A percentile compares a stretch with the other conserved stretches of the same genome.
phyloP scores from a whole-genome alignment of 352 stramenopile species.

The Elongisporangium anandrum region DNA sequence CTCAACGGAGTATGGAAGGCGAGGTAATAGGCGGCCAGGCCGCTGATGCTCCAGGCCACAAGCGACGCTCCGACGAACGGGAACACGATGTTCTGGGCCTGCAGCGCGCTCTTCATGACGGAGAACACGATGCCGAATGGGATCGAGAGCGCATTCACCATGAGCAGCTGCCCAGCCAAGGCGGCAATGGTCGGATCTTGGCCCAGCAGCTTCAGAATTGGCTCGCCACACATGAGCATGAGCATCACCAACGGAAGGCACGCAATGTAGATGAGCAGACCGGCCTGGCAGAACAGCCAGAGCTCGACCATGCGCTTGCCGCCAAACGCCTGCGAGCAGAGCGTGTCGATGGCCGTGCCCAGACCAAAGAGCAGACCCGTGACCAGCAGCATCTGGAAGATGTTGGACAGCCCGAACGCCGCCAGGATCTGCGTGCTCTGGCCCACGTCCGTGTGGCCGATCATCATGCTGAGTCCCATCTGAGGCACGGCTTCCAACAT shows the following conservation, averaged over 20 bases:
- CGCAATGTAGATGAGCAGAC: conserved; percentile 9
- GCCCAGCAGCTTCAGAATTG: conserved; percentile 10
- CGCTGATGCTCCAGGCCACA: conserved; percentile 12
- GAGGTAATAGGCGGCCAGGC: conserved; percentile 18
- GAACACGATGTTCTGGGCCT: conserved; percentile 23
- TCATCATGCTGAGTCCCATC: conserved; percentile 13
- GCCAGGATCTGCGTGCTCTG: conserved; percentile 21
- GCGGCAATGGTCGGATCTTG: conserved; percentile 57
- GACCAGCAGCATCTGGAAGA: conserved; percentile 6
- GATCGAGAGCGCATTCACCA: conserved; percentile 58
- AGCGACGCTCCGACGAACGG: conserved; percentile 14
- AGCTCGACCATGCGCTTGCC: conserved; percentile 26
- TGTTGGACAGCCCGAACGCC: conserved; percentile 11
- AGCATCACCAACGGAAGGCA: conserved; percentile 6
- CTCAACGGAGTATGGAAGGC: conserved; percentile 23
- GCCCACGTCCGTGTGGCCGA: conserved; percentile 14
- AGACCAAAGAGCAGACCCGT: conserved; percentile 48
- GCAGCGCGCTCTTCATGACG: conserved; percentile 10
- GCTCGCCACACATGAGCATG: conserved; percentile 1
- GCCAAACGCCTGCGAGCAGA: conserved; percentile 28
- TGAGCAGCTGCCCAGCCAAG: conserved; percentile 14
- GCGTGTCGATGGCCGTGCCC: conserved; percentile 53
- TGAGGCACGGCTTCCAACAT: conserved; percentile 9
- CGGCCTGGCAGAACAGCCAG: conserved; percentile 34
- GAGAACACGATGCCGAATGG: conserved; percentile 57